Evolutionary conservation across 129 eudicot species (phyloP), one percentile per base, ranked within the genome.

Genomic region (Logfia minima): DNA sequence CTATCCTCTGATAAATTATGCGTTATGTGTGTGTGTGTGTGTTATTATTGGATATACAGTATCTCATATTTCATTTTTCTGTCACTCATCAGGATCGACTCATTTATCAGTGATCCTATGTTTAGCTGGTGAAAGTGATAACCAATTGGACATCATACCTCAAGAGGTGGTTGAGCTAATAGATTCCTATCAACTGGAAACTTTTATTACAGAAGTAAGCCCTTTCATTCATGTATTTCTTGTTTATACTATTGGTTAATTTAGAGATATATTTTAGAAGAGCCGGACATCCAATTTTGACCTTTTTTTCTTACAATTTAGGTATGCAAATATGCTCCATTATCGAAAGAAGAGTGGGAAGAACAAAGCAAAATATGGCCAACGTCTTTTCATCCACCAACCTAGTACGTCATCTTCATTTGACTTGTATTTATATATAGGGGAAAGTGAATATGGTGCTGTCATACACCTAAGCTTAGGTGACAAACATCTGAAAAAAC

Each of bases 351-450:
- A 84, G 97, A 91, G 76, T 94, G 98, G 97, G 91, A 84, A 76
- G 97, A 91, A 73, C 98, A 94, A 70, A 86, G 89, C 86, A 94
- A 94, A 80, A 26, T 89, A 41, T 94, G 98, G 98, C 98, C 97
- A 69, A 91, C 98, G 62, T 94, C 98, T 62, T 94, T 83, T 80
- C 97, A 94, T 80, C 98, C 97, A 62, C 98, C 97, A 70, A 91
- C 96, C 73, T 94, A 89, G 98, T 92, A 80, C 53, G 8, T 67
- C 26, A n/a, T 67, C 62, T 84, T 55, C 71, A 70, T 39, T 71
- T 21, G 24, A 24, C 39, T 2, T 10, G 5, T 9, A 5, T 70
- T 62, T 68, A 45, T 78, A 0, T 65, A 45, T 13, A 29, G 3
- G 62, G 62, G 53, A 45, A 11, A 45, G 17, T 45, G 53, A 45